Evolutionary conservation across 495 filamentous ascomycete genomes (phyloP).

Genomic region (Talaromyces proteolyticus): DNA sequence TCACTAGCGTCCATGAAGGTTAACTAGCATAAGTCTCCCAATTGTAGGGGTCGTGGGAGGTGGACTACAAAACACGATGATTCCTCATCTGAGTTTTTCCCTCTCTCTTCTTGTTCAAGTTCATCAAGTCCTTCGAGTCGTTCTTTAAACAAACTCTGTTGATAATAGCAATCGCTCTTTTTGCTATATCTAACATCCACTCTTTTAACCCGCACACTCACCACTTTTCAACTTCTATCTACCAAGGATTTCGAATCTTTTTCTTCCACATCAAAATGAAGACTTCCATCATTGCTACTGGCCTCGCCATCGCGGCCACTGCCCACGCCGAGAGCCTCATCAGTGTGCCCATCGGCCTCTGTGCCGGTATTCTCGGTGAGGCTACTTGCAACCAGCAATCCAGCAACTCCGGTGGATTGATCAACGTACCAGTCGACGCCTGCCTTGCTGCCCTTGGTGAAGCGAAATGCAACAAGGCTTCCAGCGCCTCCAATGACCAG

Average conservation of each 20-base stretch:
- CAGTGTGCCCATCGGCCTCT: conserved; percentile 20
- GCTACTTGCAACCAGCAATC: conserved; percentile 17
- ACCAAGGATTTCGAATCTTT: conserved; percentile 3
- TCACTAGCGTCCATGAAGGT: no score
- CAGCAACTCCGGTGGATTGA: conserved; percentile 15
- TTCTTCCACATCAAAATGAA: conserved; percentile 22
- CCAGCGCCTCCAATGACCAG: neutral
- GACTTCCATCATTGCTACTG: conserved; percentile 20
- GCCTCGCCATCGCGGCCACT: conserved; percentile 20
- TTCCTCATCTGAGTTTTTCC: neutral
- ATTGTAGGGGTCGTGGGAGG: neutral
- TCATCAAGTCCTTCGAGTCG: conserved; percentile 12
- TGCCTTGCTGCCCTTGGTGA: conserved; percentile 21
- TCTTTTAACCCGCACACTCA: conserved; percentile 9
- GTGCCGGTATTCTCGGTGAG: conserved; percentile 19
- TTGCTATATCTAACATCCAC: conserved; percentile 20
- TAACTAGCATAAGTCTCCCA: no score
- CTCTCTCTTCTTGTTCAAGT: conserved; percentile 4
- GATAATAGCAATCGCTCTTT: conserved; percentile 15
- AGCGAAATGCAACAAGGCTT: conserved; percentile 24
- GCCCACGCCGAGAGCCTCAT: conserved; percentile 16
- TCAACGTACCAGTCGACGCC: conserved; percentile 21
- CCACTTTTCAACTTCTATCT: neutral
- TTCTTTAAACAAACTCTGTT: conserved; percentile 4
- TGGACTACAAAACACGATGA: neutral